These are phyloP conservation scores for Pseudonitzschia delicatissima DNA, from an alignment of 108 stramenopile genomes.

Conservation along the genomic window DNA sequence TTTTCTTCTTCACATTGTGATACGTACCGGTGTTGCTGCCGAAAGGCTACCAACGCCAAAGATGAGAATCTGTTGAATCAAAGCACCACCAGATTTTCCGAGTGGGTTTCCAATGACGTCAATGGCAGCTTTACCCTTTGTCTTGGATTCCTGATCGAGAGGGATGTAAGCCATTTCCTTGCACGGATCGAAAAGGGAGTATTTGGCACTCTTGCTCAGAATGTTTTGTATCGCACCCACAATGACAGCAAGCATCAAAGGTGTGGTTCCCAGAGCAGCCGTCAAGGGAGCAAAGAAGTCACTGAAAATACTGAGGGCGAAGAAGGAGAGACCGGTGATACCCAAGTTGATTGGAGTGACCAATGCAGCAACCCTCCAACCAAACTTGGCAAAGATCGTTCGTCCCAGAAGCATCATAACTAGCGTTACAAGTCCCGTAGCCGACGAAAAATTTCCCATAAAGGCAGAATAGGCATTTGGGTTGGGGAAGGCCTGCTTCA, in stretches of 20 bases:
- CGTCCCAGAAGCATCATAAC: constrained; percentile 96
- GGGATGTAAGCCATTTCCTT: constrained; percentile 99
- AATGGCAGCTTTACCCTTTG: constrained; percentile 98
- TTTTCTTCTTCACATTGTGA: not conserved
- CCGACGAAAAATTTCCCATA: constrained; percentile 97
- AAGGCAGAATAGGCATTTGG: constrained; percentile 97
- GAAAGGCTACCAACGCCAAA: constrained; percentile 88
- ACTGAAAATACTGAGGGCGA: constrained; percentile 84
- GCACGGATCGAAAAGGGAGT: constrained; percentile 96
- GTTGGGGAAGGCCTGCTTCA: constrained; percentile 96
- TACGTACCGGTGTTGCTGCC: constrained; percentile 78
- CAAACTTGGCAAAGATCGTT: constrained; percentile 89
- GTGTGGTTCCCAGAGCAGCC: constrained; percentile 83
- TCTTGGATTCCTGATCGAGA: constrained; percentile 95
- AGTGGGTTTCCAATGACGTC: constrained; percentile 98
- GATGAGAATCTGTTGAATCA: constrained; percentile 93
- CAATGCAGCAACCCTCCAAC: constrained; percentile 91
- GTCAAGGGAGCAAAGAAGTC: constrained; percentile 73
- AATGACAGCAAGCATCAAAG: constrained; percentile 93
- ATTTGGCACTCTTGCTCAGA: constrained; percentile 92
- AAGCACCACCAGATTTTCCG: constrained; percentile 94
- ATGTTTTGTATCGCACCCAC: constrained; percentile 97
- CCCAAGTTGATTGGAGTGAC: constrained; percentile 95
- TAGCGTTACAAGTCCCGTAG: constrained; percentile 93
- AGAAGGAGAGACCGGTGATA: constrained; percentile 89